Percentiles rank a stretch among this genome's conserved stretches.
Evolutionary conservation across 768 basidiomycete species (phyloP).

Genomic region (Termitomyces bulborhizus): DNA sequence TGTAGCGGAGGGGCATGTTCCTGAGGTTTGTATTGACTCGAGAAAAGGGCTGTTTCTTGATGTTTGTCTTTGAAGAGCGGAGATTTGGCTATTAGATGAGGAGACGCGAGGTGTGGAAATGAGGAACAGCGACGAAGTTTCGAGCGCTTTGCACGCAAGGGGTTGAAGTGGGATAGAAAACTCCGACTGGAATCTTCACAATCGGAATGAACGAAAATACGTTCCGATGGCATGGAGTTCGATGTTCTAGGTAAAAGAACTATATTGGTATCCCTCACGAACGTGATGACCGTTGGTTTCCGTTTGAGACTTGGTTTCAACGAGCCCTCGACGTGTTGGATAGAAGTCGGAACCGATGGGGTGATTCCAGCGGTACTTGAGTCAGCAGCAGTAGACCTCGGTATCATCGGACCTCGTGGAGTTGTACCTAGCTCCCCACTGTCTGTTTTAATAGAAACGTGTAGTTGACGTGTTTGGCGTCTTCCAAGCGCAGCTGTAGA

Average conservation of each 20-base stretch:
- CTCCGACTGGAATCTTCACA: slow-evolving; percentile 9
- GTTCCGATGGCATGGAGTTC: slow-evolving; percentile 4
- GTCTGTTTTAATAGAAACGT: not conserved
- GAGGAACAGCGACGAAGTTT: slow-evolving; percentile 20
- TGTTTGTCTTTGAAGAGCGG: slow-evolving; percentile 1
- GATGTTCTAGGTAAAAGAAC: not conserved
- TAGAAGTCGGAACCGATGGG: not conserved
- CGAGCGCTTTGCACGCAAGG: slow-evolving; percentile 19
- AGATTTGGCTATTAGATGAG: slow-evolving; percentile 10
- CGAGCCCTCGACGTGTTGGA: not conserved
- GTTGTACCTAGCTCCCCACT: not conserved
- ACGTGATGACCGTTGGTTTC: slow-evolving; percentile 9
- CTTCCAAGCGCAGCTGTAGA: not conserved
- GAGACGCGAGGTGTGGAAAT: slow-evolving; percentile 21
- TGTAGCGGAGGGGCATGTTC: slow-evolving; percentile 4
- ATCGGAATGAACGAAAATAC: slow-evolving; percentile 8
- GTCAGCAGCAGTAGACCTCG: not conserved
- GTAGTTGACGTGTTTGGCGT: not conserved
- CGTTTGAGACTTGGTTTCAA: slow-evolving; percentile 3
- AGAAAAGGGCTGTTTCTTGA: slow-evolving; percentile 1
- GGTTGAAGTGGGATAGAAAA: slow-evolving; percentile 21
- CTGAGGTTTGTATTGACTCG: not conserved
- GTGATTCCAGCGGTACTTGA: not conserved
- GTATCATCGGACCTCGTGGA: not conserved
- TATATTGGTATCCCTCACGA: slow-evolving; percentile 1